Evolutionary conservation across 306 rosid genomes (phyloP).

Genomic region (Cucumis hystrix): DNA sequence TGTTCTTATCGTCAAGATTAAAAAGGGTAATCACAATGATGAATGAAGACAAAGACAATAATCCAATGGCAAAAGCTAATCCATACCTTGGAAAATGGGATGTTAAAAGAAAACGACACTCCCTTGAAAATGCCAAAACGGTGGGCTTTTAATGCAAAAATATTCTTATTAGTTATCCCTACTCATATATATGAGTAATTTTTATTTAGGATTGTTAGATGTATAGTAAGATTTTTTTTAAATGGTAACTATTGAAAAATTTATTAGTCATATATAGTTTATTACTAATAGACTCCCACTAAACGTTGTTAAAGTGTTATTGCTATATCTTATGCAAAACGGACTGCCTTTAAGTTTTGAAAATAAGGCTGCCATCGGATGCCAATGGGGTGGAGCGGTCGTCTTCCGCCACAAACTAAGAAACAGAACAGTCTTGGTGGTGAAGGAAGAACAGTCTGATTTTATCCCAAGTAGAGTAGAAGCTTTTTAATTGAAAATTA

Average conservation of each 20-base stretch:
- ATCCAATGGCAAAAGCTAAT: background rate
- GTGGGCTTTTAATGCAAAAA: background rate
- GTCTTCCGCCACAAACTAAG: background rate
- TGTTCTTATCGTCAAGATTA: background rate
- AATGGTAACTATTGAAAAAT: too few relatives aligned
- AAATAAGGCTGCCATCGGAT: background rate
- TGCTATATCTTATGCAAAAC: background rate
- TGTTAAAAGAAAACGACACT: background rate
- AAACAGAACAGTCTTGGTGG: background rate
- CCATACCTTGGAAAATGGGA: background rate
- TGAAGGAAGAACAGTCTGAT: background rate
- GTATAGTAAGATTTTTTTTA: too few relatives aligned
- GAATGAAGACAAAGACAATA: background rate
- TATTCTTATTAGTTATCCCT: too few relatives aligned
- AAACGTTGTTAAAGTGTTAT: too few relatives aligned
- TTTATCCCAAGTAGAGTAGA: background rate
- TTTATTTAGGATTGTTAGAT: too few relatives aligned
- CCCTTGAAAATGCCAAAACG: background rate
- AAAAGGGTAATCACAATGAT: background rate
- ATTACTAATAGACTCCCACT: too few relatives aligned
- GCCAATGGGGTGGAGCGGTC: background rate
- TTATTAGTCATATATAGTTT: too few relatives aligned
- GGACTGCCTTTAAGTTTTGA: background rate
- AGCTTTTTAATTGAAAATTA: background rate
- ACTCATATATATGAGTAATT: too few relatives aligned